Evolutionary conservation across 192 early-diverging fungal genomes (phyloP), one percentile per base, ranked within the genome.

Genomic region (Piromyces sp.): DNA sequence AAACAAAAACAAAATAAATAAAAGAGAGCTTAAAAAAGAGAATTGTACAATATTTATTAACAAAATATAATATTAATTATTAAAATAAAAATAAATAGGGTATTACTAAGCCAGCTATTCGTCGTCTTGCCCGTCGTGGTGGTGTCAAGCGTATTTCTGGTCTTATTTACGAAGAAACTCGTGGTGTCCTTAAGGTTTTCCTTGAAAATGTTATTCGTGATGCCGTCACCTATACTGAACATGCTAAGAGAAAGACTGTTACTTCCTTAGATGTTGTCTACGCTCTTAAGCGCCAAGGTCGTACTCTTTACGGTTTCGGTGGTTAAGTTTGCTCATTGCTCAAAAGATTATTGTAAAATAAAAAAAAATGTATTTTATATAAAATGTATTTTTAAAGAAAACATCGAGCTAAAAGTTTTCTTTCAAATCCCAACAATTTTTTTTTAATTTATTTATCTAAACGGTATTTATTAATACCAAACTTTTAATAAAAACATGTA

Each of bases 121-220:
- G 95, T 88, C 96, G 96, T 95, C 96, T 98, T 82, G 96, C 96
- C 30, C 95, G 96, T 88, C 95, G 96, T 95, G 96, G 96, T 84
- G 96, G 96, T 93, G 96, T 98, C 92, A 98, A 98, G 95, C 95
- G 97, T 94, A 98, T 98, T 92, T 96, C 95, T 80, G 97, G 97
- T 82, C 95, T 98, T 84, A 98, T 98, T 89, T 98, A 98, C 91
- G 97, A 98, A 87, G 97, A 98, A 90, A 98, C 97, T 88, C 95
- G 97, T 86, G 92, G 91, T 84, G 97, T 98, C 83, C 93, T 98
- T 87, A 98, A 98, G 94, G 91, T 93, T 83, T 98, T 98, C 92
- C 94, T 98, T 84, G 97, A 98, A 91, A 96, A 96, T 90, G 97
- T 98, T 88, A 98, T 98, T 88, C 93, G 97, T 84, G 97, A 98